These are phyloP conservation scores for Aspergillus steynii DNA, from an alignment of 495 filamentous ascomycete species.

Conservation along the genomic window DNA sequence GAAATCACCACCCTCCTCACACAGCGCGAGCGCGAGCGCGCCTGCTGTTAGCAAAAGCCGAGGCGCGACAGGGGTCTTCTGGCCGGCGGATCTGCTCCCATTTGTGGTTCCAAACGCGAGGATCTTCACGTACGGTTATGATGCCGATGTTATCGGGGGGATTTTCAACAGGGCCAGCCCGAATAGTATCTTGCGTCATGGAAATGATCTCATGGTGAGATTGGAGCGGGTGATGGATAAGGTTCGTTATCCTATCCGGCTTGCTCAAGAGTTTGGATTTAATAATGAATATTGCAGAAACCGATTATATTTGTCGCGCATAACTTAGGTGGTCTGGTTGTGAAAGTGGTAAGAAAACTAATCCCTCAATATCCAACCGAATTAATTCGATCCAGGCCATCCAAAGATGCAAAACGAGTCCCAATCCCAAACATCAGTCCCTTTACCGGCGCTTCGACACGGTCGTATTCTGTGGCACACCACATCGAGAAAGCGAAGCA, in stretches of 20 bases:
- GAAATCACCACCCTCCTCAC: neutral
- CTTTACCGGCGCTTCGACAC: neutral
- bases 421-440: neutral
- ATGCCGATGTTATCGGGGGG: neutral
- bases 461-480: neutral
- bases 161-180: neutral
- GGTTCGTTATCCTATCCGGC: neutral
- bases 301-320: neutral
- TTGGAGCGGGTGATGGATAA: neutral
- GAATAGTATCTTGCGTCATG: neutral
- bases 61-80: neutral
- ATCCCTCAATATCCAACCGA: neutral
- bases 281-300: neutral
- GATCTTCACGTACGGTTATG: neutral
- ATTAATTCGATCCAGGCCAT: neutral
- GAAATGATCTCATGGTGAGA: neutral
- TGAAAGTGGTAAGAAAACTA: neutral
- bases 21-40: neutral
- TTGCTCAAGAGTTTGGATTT: too few relatives aligned
- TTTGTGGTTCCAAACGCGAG: neutral
- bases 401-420: neutral
- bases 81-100: neutral
- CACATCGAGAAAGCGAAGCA: neutral
- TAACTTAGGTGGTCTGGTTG: neutral
- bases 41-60: neutral